These are phyloP conservation scores for Chrysoporthe deuterocubensis DNA, from an alignment of 2,329 filamentous ascomycete species.

Conservation along the genomic window DNA sequence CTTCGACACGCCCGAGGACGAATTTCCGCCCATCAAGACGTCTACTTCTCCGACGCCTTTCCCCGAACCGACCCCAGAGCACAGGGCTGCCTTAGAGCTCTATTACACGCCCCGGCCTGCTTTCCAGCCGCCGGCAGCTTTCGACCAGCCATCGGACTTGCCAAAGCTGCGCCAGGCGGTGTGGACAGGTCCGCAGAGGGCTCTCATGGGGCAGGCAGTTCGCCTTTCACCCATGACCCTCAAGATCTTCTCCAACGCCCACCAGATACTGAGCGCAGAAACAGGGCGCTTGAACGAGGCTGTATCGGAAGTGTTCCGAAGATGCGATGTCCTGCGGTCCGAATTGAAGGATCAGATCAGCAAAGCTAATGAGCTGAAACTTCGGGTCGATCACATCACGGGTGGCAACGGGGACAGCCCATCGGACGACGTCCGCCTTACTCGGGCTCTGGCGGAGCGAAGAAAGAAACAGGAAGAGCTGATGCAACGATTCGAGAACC, in stretches of 20 bases:
- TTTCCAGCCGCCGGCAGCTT: conserved; percentile 65
- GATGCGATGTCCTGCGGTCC: conserved; percentile 68
- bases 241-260: conserved; percentile 72
- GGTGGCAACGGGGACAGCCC: conserved; percentile 61
- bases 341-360: conserved; percentile 71
- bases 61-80: conserved; percentile 43
- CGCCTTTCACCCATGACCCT: conserved; percentile 72
- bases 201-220: conserved; percentile 68
- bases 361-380: conserved; percentile 67
- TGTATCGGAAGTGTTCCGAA: conserved; percentile 73
- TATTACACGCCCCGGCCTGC: conserved; percentile 68
- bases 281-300: conserved; percentile 70
- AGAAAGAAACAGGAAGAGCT: conserved; percentile 61
- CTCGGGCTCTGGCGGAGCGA: conserved; percentile 59
- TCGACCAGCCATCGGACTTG: conserved; percentile 47
- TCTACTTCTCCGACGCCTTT: conserved; percentile 45
- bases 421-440: conserved; percentile 59
- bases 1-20: conserved; percentile 62
- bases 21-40: conserved; percentile 38
- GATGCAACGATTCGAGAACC: conserved; percentile 60
- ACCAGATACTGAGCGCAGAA: conserved; percentile 72
- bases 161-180: conserved; percentile 55
- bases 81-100: conserved; percentile 46
- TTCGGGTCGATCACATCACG: conserved; percentile 68
- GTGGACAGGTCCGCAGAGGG: conserved; percentile 63